Base-by-base conservation (phyloP, 2,329 filamentous ascomycete genomes). In the Exophiala sp. region DNA sequence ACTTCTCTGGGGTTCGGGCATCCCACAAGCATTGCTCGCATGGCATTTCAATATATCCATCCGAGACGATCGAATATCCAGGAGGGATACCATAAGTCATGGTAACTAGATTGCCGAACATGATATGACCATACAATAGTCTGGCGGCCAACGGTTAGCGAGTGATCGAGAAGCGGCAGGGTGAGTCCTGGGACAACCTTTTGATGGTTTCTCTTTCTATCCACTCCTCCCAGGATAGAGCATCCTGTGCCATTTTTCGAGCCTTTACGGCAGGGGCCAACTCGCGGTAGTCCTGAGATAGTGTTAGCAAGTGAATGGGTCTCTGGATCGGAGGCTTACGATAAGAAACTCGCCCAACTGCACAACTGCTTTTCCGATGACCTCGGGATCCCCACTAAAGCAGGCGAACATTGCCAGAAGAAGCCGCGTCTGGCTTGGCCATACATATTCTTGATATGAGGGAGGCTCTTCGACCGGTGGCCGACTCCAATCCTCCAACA, bases 31-130 rank as follows among this genome's bases (percentile, higher is more conserved):
- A 50, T 43, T 67, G 65, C 35, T 63, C 61, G 13, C 62, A 62
- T 16, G 64, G 63, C 44, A 66, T 60, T 43, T 67, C 65, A 42
- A 67, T 61, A 34, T 64, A 61, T 10, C 66, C 56, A 44, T 68
- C 65, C 29, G 66, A 61, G 3, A 62, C 63, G 2, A 64, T 57
- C 14, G 63, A 63, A 35, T 66, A 64, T 9, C 61, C 63, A 7
- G 65, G 64, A 3, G 58, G 61, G 18, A 65, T 58, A 14, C 63
- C 64, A 43, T 65, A 68, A 5, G 62, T 61, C 27, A 65, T 60
- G 3, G 62, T 64, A 13, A 65, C 59, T 9, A 67, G 54, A 27
- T 64, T 66, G 40, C 61, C 63, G 34, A 65, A 53, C 39, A 66
- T 60, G 42, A 64, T 64, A 29, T 66, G 62, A 8, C 61, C 63